These are phyloP conservation scores for Amylocystis lapponica DNA, from an alignment of 768 basidiomycete species.

Conservation along the genomic window DNA sequence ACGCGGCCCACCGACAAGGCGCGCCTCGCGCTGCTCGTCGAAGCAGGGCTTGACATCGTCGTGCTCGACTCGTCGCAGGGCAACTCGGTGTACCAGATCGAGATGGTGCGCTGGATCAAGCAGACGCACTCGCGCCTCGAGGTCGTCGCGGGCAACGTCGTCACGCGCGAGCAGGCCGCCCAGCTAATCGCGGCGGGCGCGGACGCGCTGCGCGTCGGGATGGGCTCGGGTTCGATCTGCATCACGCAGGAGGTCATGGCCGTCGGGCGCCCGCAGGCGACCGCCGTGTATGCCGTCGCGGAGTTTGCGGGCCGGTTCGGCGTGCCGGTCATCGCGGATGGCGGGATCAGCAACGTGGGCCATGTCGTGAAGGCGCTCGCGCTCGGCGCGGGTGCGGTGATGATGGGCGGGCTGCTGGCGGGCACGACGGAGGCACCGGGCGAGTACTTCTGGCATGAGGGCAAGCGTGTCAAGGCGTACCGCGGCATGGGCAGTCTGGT, in stretches of 20 bases:
- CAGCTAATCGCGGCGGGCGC: slow-evolving; percentile 90
- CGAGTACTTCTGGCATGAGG: slow-evolving; percentile 99
- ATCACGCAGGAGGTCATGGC: slow-evolving; percentile 99
- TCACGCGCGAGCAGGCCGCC: slow-evolving; percentile 96
- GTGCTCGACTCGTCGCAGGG: slow-evolving; percentile 96
- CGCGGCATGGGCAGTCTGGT: slow-evolving; percentile 95
- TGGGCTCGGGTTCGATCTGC: slow-evolving; percentile 98
- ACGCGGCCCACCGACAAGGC: slow-evolving; percentile 87
- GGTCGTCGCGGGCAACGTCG: slow-evolving; percentile 96
- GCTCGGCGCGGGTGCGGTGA: slow-evolving; percentile 91
- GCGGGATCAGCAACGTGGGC: slow-evolving; percentile 91
- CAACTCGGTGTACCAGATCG: slow-evolving; percentile 88
- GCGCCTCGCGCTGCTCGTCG: slow-evolving; percentile 78
- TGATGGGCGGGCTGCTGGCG: slow-evolving; percentile 97
- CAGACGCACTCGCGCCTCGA: slow-evolving; percentile 77
- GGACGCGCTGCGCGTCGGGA: slow-evolving; percentile 92
- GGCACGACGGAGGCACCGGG: slow-evolving; percentile 97
- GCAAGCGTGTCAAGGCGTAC: slow-evolving; percentile 98
- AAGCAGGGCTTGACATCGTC: slow-evolving; percentile 94
- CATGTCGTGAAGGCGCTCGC: slow-evolving; percentile 97
- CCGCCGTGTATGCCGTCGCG: slow-evolving; percentile 94
- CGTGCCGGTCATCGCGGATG: slow-evolving; percentile 94
- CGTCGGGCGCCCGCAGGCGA: slow-evolving; percentile 95
- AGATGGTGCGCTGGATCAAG: slow-evolving; percentile 96
- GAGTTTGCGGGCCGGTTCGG: slow-evolving; percentile 93